These are phyloP conservation scores for Aquilaria yunnanensis DNA, from an alignment of 345 rosid genomes.

Conservation along the genomic window DNA sequence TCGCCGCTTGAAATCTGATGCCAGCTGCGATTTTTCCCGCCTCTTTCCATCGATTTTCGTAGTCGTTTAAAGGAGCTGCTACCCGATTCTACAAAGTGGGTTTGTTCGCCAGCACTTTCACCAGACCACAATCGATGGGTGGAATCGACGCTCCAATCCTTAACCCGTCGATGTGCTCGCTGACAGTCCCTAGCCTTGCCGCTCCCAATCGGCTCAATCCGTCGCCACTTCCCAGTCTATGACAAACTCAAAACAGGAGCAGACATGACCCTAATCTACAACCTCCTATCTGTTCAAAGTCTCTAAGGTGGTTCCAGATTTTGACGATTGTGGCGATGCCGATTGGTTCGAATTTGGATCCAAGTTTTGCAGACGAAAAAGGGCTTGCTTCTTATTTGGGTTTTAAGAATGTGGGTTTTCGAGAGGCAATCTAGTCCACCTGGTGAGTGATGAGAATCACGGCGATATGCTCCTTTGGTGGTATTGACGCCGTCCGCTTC, in stretches of 20 bases:
- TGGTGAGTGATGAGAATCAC: conserved; percentile 22
- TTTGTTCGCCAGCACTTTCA: too few relatives aligned
- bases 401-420: not conserved
- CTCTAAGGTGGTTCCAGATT: not conserved
- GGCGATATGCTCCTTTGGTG: conserved; percentile 30
- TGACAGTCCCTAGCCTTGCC: too few relatives aligned
- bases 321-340: not conserved
- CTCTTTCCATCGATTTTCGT: too few relatives aligned
- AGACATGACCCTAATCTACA: conserved; percentile 3
- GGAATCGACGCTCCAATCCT: too few relatives aligned
- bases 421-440: conserved; percentile 11
- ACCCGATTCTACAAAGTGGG: too few relatives aligned
- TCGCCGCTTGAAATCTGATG: too few relatives aligned
- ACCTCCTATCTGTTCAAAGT: conserved; percentile 3
- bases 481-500: conserved; percentile 21
- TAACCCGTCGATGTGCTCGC: too few relatives aligned
- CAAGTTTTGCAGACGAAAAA: conserved; percentile 24
- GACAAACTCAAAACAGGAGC: not conserved
- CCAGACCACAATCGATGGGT: too few relatives aligned
- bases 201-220: too few relatives aligned
- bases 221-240: conserved; percentile 7
- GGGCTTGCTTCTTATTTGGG: conserved; percentile 10
- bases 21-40: too few relatives aligned
- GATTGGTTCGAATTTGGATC: conserved; percentile 28
- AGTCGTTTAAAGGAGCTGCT: too few relatives aligned